Evolutionary conservation across 441 rosid genomes (phyloP).

Genomic region (Mallotus repandus): DNA sequence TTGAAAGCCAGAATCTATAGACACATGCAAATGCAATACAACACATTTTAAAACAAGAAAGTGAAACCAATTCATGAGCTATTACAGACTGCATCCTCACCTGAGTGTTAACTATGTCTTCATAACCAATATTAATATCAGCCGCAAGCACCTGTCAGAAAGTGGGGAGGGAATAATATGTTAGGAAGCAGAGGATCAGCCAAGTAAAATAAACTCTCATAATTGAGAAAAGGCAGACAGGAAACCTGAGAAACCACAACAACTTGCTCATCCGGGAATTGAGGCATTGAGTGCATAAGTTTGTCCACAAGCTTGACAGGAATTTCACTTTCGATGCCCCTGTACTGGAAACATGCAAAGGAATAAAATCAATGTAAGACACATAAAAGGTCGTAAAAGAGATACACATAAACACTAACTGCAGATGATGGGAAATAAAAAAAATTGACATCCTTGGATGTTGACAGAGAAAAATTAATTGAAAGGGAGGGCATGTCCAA

Average conservation of each 20-base stretch:
- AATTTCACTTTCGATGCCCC: constrained; percentile 68
- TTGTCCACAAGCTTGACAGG: constrained; percentile 92
- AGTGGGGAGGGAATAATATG: constrained; percentile 1
- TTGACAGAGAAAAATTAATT: neutral
- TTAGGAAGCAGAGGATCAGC: neutral
- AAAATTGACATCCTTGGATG: neutral
- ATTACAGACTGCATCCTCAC: constrained; percentile 33
- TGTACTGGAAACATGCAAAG: constrained; percentile 52
- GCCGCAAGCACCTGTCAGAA: constrained; percentile 79
- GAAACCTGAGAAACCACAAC: constrained; percentile 91
- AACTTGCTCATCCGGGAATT: constrained; percentile 80
- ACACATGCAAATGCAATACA: neutral
- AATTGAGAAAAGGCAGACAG: neutral
- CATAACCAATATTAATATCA: constrained; percentile 88
- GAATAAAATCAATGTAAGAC: neutral
- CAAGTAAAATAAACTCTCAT: neutral
- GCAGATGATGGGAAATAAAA: neutral
- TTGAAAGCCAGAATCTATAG: constrained; percentile 79
- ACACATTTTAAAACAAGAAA: constrained; percentile 2
- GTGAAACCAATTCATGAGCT: neutral
- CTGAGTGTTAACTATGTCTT: constrained; percentile 82
- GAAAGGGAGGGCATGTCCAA: no score
- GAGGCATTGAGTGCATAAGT: constrained; percentile 76
- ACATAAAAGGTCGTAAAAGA: neutral
- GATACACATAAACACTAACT: neutral